phyloP scores from a whole-genome alignment of 768 basidiomycete species.

The Leucosporidium yakuticum region DNA sequence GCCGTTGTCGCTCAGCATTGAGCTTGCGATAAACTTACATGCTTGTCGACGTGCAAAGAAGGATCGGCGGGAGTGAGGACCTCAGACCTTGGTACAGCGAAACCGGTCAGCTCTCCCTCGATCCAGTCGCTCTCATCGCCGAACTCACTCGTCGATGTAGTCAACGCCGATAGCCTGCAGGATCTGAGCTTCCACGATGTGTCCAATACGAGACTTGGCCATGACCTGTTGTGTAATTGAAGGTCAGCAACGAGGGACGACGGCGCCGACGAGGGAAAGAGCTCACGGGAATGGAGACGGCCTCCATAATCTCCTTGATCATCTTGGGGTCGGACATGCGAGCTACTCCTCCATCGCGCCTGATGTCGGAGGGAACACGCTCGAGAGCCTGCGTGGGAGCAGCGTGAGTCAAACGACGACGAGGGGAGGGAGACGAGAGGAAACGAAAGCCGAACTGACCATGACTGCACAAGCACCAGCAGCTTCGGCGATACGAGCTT shows the following conservation, averaged over 20 bases:
- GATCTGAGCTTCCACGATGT: conserved; percentile 87
- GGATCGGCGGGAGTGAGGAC: conserved; percentile 95
- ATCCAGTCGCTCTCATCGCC: not conserved
- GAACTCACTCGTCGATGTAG: conserved; percentile 87
- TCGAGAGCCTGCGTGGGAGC: conserved; percentile 56
- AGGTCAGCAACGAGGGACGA: too few relatives aligned
- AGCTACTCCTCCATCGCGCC: conserved; percentile 84
- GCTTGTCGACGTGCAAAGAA: conserved; percentile 61
- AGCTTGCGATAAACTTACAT: conserved; percentile 9
- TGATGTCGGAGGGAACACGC: conserved; percentile 90
- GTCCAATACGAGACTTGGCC: conserved; percentile 71
- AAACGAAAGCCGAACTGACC: conserved; percentile 42
- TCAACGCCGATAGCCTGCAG: conserved; percentile 89
- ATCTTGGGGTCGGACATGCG: conserved; percentile 78
- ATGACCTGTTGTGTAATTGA: conserved; percentile 54
- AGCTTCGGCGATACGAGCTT: conserved; percentile 95
- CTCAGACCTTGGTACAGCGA: conserved; percentile 45
- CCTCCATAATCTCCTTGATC: conserved; percentile 92
- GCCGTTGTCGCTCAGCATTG: not conserved
- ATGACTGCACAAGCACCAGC: conserved; percentile 98
- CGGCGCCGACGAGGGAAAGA: not conserved
- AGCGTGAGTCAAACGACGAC: conserved; percentile 8
- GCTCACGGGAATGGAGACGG: conserved; percentile 65
- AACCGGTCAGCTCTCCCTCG: not conserved
- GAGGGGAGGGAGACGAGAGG: not conserved